Evolutionary conservation across 1,139 yeast species (phyloP).

Genomic region (Yamadazyma conglobata): DNA sequence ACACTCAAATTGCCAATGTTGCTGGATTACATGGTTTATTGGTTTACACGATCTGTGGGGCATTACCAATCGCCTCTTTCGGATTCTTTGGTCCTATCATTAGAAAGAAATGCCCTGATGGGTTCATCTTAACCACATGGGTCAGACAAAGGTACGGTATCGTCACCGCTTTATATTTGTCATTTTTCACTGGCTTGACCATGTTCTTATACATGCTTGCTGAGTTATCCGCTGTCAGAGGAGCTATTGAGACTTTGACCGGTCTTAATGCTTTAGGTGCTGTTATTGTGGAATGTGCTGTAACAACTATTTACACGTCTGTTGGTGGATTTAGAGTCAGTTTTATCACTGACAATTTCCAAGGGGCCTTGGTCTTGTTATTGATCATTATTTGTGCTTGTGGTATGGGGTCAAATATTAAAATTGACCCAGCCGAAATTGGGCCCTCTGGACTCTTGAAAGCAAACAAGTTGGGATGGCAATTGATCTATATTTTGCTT

Average conservation of each 20-base stretch:
- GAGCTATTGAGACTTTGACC: conserved; percentile 74
- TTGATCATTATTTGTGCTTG: conserved; percentile 68
- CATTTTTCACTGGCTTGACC: conserved; percentile 80
- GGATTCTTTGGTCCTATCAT: conserved; percentile 81
- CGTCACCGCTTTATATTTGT: conserved; percentile 67
- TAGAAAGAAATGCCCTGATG: conserved; percentile 78
- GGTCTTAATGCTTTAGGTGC: conserved; percentile 79
- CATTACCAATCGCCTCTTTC: conserved; percentile 79
- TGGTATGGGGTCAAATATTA: conserved; percentile 76
- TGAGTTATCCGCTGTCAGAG: conserved; percentile 76
- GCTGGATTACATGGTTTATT: conserved; percentile 86
- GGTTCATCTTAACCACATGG: conserved; percentile 95
- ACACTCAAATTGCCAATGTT: conserved; percentile 79
- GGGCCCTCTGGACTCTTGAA: conserved; percentile 64
- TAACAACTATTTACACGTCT: conserved; percentile 82
- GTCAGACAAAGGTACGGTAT: conserved; percentile 76
- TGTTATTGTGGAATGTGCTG: conserved; percentile 80
- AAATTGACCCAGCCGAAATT: conserved; percentile 62
- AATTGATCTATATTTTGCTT: conserved; percentile 74
- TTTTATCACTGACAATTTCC: conserved; percentile 83
- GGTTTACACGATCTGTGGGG: conserved; percentile 78
- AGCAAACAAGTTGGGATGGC: conserved; percentile 79
- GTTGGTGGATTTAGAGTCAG: conserved; percentile 90
- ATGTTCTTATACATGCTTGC: conserved; percentile 86
- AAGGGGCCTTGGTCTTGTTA: conserved; percentile 70